Evolutionary conservation across 2,329 filamentous ascomycete genomes (phyloP).

Genomic region (Aspergillus proliferans): DNA sequence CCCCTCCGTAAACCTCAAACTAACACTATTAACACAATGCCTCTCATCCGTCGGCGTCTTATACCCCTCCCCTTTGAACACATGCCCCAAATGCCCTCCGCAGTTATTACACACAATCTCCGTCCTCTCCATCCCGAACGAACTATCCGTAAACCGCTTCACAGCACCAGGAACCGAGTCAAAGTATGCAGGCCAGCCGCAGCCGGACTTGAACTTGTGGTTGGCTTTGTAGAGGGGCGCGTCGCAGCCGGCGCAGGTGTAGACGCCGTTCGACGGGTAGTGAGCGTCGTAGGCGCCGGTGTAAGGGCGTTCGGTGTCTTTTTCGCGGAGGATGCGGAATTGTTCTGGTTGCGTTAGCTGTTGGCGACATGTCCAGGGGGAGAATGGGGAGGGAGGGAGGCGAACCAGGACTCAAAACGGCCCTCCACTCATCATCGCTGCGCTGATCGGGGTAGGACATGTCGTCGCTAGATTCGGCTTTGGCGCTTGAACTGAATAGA

Average conservation of each 20-base stretch:
- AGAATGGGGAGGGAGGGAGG: slow-evolving; percentile 4
- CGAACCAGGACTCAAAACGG: slow-evolving; percentile 67
- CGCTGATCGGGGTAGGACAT: slow-evolving; percentile 72
- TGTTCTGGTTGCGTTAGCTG: slow-evolving; percentile 60
- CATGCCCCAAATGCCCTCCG: slow-evolving; percentile 84
- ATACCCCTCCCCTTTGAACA: slow-evolving; percentile 85
- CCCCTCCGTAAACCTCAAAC: slow-evolving; percentile 73
- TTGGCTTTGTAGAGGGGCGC: slow-evolving; percentile 85
- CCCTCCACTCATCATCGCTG: slow-evolving; percentile 78
- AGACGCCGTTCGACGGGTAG: slow-evolving; percentile 67
- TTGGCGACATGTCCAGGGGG: slow-evolving; percentile 32
- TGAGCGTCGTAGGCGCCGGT: slow-evolving; percentile 86
- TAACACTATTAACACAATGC: slow-evolving; percentile 93
- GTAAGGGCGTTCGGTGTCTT: slow-evolving; percentile 79
- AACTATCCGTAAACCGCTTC: slow-evolving; percentile 67
- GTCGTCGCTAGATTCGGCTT: slow-evolving; percentile 33
- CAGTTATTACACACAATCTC: slow-evolving; percentile 96
- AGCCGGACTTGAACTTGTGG: slow-evolving; percentile 94
- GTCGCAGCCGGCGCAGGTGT: slow-evolving; percentile 79
- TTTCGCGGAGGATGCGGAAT: slow-evolving; percentile 86
- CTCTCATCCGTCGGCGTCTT: slow-evolving; percentile 85
- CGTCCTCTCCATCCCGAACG: slow-evolving; percentile 75
- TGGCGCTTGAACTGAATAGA: slow-evolving; percentile 61
- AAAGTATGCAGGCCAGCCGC: slow-evolving; percentile 97
- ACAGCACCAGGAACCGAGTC: slow-evolving; percentile 91